Percentiles rank a stretch among this genome's conserved stretches.
Evolutionary conservation across 257 asterid species (phyloP).

Genomic region (Capsicum baccatum): DNA sequence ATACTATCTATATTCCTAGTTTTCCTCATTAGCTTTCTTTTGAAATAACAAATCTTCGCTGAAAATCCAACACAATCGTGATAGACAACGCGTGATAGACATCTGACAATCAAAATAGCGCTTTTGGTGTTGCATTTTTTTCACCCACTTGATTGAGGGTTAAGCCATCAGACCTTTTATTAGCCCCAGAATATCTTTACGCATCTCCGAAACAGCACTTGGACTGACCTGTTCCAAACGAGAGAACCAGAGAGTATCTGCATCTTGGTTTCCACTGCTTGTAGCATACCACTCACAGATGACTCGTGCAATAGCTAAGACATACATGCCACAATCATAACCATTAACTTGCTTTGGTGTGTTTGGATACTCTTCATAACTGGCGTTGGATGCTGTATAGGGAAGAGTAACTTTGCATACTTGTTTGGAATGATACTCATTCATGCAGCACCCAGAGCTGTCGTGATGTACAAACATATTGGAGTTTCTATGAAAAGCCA

Average conservation of each 20-base stretch:
- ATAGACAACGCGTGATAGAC: not conserved
- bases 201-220: constrained; percentile 51
- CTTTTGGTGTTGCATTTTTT: not conserved
- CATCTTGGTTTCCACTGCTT: constrained; percentile 38
- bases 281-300: constrained; percentile 62
- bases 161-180: constrained; percentile 52
- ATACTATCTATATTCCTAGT: not conserved
- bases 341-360: constrained; percentile 64
- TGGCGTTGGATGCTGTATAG: constrained; percentile 37
- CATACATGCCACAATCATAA: constrained; percentile 84
- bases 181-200: constrained; percentile 52
- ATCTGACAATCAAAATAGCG: not conserved
- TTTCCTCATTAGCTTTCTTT: not conserved
- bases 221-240: constrained; percentile 59
- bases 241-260: constrained; percentile 53
- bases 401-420: constrained; percentile 47
- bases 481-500: constrained; percentile 57
- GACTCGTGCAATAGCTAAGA: constrained; percentile 63
- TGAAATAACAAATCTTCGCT: not conserved
- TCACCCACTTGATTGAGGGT: not conserved
- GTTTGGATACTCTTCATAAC: constrained; percentile 46
- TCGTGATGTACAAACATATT: constrained; percentile 80
- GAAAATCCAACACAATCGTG: not conserved
- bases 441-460: constrained; percentile 45
- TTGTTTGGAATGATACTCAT: constrained; percentile 48